Percentiles rank a stretch among this genome's conserved stretches.
phyloP scores from a whole-genome alignment of 2,329 filamentous ascomycete genomes.

The Aspergillus phoenicis region DNA sequence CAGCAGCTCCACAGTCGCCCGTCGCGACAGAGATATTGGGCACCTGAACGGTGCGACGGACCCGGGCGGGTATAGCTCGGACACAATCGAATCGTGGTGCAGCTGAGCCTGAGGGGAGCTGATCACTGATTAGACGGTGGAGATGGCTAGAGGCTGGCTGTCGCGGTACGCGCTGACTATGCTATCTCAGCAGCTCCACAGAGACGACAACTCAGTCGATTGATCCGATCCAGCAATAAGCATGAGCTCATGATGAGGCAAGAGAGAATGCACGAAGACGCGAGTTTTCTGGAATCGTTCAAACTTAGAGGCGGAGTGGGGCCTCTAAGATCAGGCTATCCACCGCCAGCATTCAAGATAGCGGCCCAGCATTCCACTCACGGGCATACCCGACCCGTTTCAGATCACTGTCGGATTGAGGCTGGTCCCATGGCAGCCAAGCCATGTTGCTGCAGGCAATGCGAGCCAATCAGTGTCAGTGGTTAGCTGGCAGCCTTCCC shows the following conservation, averaged over 20 bases:
- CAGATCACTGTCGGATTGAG: not conserved
- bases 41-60: slow-evolving; percentile 39
- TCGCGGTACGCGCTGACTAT: slow-evolving; percentile 18
- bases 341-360: not conserved
- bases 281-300: not conserved
- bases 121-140: slow-evolving; percentile 35
- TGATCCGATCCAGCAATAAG: not conserved
- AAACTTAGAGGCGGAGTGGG: not conserved
- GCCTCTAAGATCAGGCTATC: not conserved
- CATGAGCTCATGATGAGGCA: not conserved
- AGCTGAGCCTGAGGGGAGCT: slow-evolving; percentile 52
- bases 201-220: not conserved
- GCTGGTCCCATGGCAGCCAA: slow-evolving; percentile 1
- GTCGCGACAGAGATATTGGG: not conserved
- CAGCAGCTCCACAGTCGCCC: not conserved
- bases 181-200: not conserved
- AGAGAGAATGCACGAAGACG: not conserved
- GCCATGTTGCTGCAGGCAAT: not conserved
- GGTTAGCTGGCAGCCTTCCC: not conserved
- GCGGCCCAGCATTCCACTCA: not conserved
- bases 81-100: slow-evolving; percentile 62
- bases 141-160: slow-evolving; percentile 30
- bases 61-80: slow-evolving; percentile 65
- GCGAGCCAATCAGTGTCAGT: not conserved
- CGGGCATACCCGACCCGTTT: slow-evolving; percentile 6